These are phyloP conservation scores for Puccinia triticina DNA, from an alignment of 1,284 basidiomycete species.

Conservation along the genomic window DNA sequence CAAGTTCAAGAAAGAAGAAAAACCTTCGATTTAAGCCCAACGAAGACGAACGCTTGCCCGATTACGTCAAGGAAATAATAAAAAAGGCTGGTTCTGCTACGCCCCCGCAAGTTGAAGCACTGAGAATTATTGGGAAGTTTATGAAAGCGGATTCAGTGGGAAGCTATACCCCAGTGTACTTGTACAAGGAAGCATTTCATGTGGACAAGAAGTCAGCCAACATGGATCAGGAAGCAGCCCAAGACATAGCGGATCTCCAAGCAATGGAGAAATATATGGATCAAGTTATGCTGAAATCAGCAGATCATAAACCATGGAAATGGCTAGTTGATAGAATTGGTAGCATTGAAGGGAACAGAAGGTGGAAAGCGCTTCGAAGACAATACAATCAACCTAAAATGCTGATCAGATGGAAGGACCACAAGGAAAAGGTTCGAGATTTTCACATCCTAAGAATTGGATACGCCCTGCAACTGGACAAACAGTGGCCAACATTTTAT, in stretches of 20 bases:
- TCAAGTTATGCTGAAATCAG: no score
- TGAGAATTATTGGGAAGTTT: not conserved
- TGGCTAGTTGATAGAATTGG: constrained; percentile 7
- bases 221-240: not conserved
- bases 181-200: not conserved
- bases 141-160: not conserved
- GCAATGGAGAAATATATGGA: not conserved
- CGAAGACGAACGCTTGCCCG: not conserved
- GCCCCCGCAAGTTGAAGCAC: not conserved
- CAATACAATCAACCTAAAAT: constrained; percentile 9
- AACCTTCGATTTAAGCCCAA: not conserved
- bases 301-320: not conserved
- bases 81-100: no score
- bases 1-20: not conserved
- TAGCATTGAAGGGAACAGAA: constrained; percentile 7
- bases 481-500: constrained; percentile 18
- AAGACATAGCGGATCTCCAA: not conserved
- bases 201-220: not conserved
- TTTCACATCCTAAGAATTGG: not conserved
- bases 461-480: not conserved
- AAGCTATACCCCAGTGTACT: not conserved
- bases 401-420: not conserved
- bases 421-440: not conserved
- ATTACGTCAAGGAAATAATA: not conserved
- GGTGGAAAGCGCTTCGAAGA: constrained; percentile 7